Evolutionary conservation across 345 rosid genomes (phyloP).

Genomic region (Eucalyptus marginata): DNA sequence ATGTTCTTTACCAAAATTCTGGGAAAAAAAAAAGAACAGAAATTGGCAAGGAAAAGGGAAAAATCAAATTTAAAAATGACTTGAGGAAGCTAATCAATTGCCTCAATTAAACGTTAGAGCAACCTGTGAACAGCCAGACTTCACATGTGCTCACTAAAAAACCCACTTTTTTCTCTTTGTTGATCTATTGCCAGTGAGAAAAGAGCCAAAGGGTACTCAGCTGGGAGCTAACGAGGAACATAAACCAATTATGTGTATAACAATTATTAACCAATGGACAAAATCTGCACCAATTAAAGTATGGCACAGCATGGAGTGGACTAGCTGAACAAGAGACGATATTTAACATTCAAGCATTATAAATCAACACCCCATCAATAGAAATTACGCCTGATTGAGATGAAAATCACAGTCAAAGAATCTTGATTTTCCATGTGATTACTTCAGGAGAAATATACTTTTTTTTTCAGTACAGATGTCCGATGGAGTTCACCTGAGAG

Average conservation of each 20-base stretch:
- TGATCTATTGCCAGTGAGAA: background rate
- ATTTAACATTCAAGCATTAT: background rate
- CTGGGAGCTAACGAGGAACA: background rate
- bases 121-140: background rate
- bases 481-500: constrained; percentile 49
- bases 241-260: background rate
- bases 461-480: background rate
- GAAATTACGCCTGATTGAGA: background rate
- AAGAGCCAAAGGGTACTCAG: background rate
- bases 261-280: background rate
- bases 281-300: background rate
- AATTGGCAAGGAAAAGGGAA: background rate
- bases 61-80: background rate
- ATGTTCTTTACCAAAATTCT: background rate
- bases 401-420: background rate
- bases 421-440: background rate
- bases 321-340: background rate
- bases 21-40: background rate
- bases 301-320: background rate
- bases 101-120: background rate
- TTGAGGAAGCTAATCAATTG: background rate
- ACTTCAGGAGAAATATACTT: background rate
- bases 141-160: background rate
- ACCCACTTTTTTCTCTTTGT: background rate
- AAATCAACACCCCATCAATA: background rate